phyloP scores from a whole-genome alignment of 305 asterid genomes.

The Fraxinus xanthoxyloides region DNA sequence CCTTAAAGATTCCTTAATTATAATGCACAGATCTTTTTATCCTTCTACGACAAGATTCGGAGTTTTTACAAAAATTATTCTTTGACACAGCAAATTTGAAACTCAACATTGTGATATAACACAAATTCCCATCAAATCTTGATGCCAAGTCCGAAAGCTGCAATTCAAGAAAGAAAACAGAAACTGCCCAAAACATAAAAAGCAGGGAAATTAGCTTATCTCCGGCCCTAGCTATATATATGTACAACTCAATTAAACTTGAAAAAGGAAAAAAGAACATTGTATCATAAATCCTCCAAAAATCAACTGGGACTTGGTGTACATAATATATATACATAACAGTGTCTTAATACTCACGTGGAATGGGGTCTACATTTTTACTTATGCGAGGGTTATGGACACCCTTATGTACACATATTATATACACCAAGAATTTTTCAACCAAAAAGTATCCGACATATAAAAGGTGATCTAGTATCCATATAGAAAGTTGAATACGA shows the following conservation, averaged over 20 bases:
- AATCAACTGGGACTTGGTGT: too few relatives aligned
- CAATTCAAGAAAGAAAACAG: constrained; percentile 24
- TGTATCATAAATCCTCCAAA: neutral
- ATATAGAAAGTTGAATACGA: constrained; percentile 19
- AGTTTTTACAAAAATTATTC: constrained; percentile 15
- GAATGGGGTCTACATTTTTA: too few relatives aligned
- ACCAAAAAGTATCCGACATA: constrained; percentile 22
- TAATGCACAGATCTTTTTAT: constrained; percentile 9
- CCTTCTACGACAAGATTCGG: constrained; percentile 10
- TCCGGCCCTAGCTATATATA: too few relatives aligned
- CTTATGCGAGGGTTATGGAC: too few relatives aligned
- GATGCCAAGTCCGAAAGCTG: constrained; percentile 36
- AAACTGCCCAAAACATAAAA: neutral
- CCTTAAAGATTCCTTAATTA: constrained; percentile 19
- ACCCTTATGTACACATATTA: too few relatives aligned
- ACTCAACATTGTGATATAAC: constrained; percentile 21
- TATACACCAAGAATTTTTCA: too few relatives aligned
- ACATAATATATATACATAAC: too few relatives aligned
- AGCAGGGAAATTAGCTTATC: too few relatives aligned
- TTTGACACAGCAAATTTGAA: constrained; percentile 17
- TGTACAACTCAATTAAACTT: neutral
- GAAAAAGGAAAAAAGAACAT: constrained; percentile 3
- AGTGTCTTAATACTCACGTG: too few relatives aligned
- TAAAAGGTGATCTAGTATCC: constrained; percentile 18
- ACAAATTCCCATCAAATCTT: constrained; percentile 19